Percentiles rank a stretch among this genome's conserved stretches.
Conservation (phyloP, 2,329 filamentous ascomycete genomes). For the Achaetomium macrosporum region DNA sequence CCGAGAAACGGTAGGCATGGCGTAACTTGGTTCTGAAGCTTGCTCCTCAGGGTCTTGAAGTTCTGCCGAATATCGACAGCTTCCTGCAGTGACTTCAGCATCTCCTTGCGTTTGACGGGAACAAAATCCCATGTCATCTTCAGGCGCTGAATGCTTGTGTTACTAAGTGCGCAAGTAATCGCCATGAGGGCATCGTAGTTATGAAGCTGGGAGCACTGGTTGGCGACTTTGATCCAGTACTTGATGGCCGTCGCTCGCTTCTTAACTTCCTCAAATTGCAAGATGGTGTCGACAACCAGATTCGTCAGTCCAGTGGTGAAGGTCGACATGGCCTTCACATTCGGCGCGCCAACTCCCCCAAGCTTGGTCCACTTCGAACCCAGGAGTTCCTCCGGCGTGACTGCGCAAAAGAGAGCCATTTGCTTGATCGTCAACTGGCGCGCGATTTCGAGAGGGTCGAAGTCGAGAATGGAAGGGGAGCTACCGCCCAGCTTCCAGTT, state of each 20-base stretch:
- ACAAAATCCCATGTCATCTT: constrained; percentile 89
- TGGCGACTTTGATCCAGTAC: constrained; percentile 94
- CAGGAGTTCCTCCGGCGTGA: constrained; percentile 85
- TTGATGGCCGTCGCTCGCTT: constrained; percentile 87
- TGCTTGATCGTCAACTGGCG: constrained; percentile 90
- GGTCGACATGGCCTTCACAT: constrained; percentile 90
- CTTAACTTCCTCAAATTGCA: constrained; percentile 84
- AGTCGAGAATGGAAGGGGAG: constrained; percentile 73
- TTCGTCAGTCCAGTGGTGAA: constrained; percentile 90
- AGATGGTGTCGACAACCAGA: constrained; percentile 85
- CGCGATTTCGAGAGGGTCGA: constrained; percentile 85
- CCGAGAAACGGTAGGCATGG: constrained; percentile 94
- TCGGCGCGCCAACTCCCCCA: constrained; percentile 68
- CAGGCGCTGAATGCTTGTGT: constrained; percentile 81
- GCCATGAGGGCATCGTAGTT: constrained; percentile 98
- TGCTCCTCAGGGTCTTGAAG: constrained; percentile 77
- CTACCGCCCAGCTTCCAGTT: constrained; percentile 68
- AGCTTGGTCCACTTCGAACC: constrained; percentile 94
- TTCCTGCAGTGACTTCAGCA: constrained; percentile 71
- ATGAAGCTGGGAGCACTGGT: constrained; percentile 78
- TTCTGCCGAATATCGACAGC: constrained; percentile 88
- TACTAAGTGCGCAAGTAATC: constrained; percentile 90
- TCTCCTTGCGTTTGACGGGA: constrained; percentile 73
- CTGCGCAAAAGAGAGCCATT: constrained; percentile 84
- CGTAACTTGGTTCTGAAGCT: constrained; percentile 78